Percentiles rank a stretch among this genome's conserved stretches.
These are phyloP conservation scores for Handroanthus guayacan DNA, from an alignment of 257 asterid genomes.

Conservation along the genomic window DNA sequence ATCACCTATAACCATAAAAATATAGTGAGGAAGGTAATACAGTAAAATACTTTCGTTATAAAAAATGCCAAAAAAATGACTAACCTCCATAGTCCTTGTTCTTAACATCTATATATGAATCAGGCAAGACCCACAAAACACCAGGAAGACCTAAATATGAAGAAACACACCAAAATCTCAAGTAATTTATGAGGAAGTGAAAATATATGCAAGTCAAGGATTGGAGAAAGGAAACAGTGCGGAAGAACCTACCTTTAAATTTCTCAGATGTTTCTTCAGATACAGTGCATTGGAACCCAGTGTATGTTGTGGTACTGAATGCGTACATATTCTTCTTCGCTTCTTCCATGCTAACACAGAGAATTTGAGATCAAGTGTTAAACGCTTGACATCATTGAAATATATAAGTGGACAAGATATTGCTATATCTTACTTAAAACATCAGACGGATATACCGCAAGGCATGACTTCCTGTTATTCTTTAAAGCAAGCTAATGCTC, in stretches of 20 bases:
- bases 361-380: conserved; percentile 26
- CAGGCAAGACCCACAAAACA: conserved; percentile 97
- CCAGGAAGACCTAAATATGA: conserved; percentile 85
- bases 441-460: conserved; percentile 7
- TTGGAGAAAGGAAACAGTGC: not conserved
- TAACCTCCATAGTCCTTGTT: conserved; percentile 99
- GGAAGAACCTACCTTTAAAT: conserved; percentile 73
- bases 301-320: conserved; percentile 95
- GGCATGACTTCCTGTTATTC: not conserved
- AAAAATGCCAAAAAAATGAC: conserved; percentile 11
- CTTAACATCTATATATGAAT: conserved; percentile 96
- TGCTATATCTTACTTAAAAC: conserved; percentile 10
- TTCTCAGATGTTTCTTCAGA: conserved; percentile 98
- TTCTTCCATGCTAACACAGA: conserved; percentile 83
- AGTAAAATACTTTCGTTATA: not conserved
- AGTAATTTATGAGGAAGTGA: not conserved
- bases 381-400: conserved; percentile 7
- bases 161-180: conserved; percentile 1
- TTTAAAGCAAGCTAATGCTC: not conserved
- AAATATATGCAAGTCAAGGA: not conserved
- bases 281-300: conserved; percentile 97
- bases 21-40: not conserved
- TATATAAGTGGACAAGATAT: not conserved
- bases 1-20: conserved; percentile 61
- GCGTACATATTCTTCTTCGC: conserved; percentile 99